Conservation (phyloP, 306 rosid species). For the Potentilla sterilis region DNA sequence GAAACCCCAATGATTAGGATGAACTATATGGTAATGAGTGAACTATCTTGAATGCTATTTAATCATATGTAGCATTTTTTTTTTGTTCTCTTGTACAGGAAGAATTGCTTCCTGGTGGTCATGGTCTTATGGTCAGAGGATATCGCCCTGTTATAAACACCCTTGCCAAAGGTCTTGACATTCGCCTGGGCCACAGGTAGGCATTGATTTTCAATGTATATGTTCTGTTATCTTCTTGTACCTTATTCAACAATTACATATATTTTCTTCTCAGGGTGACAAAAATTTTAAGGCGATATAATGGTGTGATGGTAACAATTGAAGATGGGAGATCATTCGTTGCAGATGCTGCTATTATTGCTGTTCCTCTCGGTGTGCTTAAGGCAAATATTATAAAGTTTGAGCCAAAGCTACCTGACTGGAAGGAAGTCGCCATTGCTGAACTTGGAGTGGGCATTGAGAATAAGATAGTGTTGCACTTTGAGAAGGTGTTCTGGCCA, state of each 20-base stretch:
- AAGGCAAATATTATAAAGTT: conserved; percentile 69
- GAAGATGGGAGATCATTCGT: conserved; percentile 73
- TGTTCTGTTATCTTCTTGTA: conserved; percentile 16
- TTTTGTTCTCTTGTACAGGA: conserved; percentile 46
- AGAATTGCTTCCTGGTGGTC: conserved; percentile 97
- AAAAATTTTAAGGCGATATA: conserved; percentile 61
- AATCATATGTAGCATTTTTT: neutral
- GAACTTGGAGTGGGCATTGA: conserved; percentile 94
- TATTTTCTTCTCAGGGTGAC: conserved; percentile 66
- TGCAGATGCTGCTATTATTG: conserved; percentile 87
- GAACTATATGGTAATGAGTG: neutral
- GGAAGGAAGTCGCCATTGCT: conserved; percentile 89
- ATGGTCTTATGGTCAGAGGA: conserved; percentile 97
- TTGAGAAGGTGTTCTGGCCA: conserved; percentile 94
- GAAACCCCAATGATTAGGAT: neutral
- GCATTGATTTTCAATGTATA: neutral
- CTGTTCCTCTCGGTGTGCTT: conserved; percentile 93
- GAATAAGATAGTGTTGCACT: conserved; percentile 85
- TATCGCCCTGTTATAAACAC: conserved; percentile 90
- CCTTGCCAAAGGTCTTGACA: conserved; percentile 92
- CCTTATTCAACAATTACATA: conserved; percentile 18
- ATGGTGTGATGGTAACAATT: conserved; percentile 74
- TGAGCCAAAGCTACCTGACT: conserved; percentile 95
- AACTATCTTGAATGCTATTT: neutral
- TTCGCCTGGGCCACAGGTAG: conserved; percentile 85